These are phyloP conservation scores for Talaromyces funiculosus DNA, from an alignment of 2,329 filamentous ascomycete species.

Conservation along the genomic window DNA sequence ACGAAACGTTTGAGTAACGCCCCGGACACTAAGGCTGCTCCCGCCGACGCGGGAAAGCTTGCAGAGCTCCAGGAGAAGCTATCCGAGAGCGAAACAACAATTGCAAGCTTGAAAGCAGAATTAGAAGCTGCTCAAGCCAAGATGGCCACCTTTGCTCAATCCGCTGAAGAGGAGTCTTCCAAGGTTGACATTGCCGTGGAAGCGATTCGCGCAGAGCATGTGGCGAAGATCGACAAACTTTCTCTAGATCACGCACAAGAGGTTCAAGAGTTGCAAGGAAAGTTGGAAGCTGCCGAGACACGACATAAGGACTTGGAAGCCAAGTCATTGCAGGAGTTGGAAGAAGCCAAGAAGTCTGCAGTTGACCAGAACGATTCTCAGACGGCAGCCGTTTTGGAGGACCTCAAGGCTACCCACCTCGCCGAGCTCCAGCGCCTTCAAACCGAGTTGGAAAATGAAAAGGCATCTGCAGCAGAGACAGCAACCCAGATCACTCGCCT, in stretches of 20 bases:
- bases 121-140: constrained; percentile 33
- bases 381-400: constrained; percentile 30
- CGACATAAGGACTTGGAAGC: constrained; percentile 34
- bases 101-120: constrained; percentile 29
- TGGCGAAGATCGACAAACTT: constrained; percentile 30
- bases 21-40: constrained; percentile 23
- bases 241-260: constrained; percentile 28
- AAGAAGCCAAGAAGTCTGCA: constrained; percentile 34
- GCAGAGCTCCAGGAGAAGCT: constrained; percentile 32
- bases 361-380: constrained; percentile 32
- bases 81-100: constrained; percentile 32
- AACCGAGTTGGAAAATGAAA: constrained; percentile 30
- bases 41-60: constrained; percentile 28
- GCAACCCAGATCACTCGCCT: constrained; percentile 26
- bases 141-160: constrained; percentile 26
- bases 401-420: constrained; percentile 33
- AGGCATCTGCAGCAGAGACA: constrained; percentile 25
- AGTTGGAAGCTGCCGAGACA: constrained; percentile 32
- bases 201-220: constrained; percentile 26
- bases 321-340: constrained; percentile 33
- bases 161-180: constrained; percentile 20
- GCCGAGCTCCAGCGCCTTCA: constrained; percentile 31
- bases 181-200: constrained; percentile 23
- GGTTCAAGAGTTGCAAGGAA: constrained; percentile 27
- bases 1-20: constrained; percentile 35